Evolutionary conservation across 2,329 filamentous ascomycete species (phyloP), one percentile per base, ranked within the genome.

Genomic region (Aschersonia sp.): DNA sequence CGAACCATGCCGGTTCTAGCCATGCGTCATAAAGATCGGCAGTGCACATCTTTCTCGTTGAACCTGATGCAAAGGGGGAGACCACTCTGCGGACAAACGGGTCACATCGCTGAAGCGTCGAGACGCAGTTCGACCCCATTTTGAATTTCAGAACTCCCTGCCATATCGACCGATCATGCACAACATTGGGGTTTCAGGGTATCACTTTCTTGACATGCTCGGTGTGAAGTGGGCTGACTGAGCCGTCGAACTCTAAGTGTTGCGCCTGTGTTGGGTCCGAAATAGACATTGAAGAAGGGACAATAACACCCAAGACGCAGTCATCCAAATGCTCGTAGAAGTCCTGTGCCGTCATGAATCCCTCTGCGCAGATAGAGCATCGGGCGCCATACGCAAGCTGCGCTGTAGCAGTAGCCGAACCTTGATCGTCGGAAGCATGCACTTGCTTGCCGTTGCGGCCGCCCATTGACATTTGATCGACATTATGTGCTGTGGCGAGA

Each of bases 271-370:
- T 30, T 3, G 40, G 9, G 29, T 46, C 47, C 10, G 44, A 44
- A 9, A 10, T 38, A 2, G 47, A 35, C 20, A 43, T 28, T 29
- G 50, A 40, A 20, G 50, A 46, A 3, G 75, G 73, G 10, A 78
- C 73, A 47, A 80, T 77, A 12, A 77, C 75, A 46, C 75, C 75
- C 43, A 80, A 65, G 35, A 80, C 75, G 48, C 76, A 80, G 55
- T 80, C 76, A 54, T 84, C 91, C 54, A 96, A 72, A 72, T 97
- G 91, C 69, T 97, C 91, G 64, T 97, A 96, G 68, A 96, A 96
- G 60, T 96, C 91, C 65, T 97, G 91, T 3, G 91, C 87, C 51
- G 84, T 91, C 55, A 75, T 75, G 62, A 95, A 97, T 10, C 70
- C 68, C 5, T 79, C 86, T 42, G 80, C 77, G 65, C 91, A 97